phyloP scores from a whole-genome alignment of 148 eudicot species.

The Silene latifolia region DNA sequence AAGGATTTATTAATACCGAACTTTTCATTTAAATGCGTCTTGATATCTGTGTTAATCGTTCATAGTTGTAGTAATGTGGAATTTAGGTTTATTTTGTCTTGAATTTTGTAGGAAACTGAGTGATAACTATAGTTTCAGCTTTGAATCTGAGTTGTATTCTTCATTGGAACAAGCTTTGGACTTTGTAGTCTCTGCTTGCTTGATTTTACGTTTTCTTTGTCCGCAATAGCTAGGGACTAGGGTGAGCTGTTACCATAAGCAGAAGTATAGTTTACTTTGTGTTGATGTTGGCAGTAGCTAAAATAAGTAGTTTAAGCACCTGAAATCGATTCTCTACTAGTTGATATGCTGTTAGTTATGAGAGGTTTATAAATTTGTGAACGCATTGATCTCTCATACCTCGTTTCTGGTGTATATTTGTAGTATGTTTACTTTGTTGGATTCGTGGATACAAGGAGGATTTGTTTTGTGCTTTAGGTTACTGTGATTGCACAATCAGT shows the following conservation, averaged over 20 bases:
- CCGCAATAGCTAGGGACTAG: too few relatives aligned
- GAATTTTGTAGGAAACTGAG: too few relatives aligned
- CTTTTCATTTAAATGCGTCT: too few relatives aligned
- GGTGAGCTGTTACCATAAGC: too few relatives aligned
- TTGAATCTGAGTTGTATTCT: too few relatives aligned
- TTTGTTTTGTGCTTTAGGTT: not conserved
- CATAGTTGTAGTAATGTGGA: too few relatives aligned
- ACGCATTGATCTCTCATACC: not conserved
- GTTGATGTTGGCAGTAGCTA: not conserved
- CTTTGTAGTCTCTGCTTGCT: too few relatives aligned
- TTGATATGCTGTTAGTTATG: not conserved
- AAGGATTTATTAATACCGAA: not conserved
- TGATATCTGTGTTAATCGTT: too few relatives aligned
- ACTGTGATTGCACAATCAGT: not conserved
- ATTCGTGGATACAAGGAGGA: not conserved
- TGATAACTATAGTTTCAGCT: too few relatives aligned
- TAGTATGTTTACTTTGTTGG: not conserved
- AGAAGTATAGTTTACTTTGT: not conserved
- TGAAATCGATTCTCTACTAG: not conserved
- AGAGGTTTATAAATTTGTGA: not conserved
- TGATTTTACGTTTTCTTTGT: too few relatives aligned
- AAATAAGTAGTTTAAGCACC: not conserved
- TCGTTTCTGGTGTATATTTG: not conserved
- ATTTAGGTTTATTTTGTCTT: too few relatives aligned
- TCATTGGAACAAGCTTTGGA: too few relatives aligned